phyloP scores from a whole-genome alignment of 2,329 filamentous ascomycete genomes.

The Dendryphion nanum region DNA sequence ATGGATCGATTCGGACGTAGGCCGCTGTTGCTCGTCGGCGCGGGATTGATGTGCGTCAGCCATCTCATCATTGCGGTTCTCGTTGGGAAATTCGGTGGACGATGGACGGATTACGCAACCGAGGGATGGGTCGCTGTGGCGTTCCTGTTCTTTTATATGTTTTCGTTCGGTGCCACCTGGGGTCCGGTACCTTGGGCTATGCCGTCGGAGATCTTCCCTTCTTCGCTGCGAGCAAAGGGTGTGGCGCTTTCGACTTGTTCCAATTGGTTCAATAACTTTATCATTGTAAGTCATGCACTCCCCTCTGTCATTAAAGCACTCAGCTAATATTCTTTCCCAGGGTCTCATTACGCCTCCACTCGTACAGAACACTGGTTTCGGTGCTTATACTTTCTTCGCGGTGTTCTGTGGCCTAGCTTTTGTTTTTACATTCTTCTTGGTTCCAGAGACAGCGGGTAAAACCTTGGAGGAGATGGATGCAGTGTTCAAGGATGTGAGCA shows the following conservation, averaged over 20 bases:
- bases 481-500: conserved; percentile 37
- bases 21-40: conserved; percentile 42
- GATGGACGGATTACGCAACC: conserved; percentile 51
- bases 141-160: conserved; percentile 62
- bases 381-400: conserved; percentile 40
- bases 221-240: conserved; percentile 61
- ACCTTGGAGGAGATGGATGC: conserved; percentile 39
- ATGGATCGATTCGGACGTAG: conserved; percentile 45
- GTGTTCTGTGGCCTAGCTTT: conserved; percentile 35
- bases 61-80: conserved; percentile 58
- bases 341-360: conserved; percentile 66
- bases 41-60: conserved; percentile 47
- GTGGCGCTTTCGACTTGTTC: conserved; percentile 62
- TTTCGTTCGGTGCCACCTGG: conserved; percentile 62
- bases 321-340: conserved; percentile 42
- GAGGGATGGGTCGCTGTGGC: conserved; percentile 58
- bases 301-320: background rate
- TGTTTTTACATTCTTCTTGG: conserved; percentile 33
- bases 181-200: conserved; percentile 52
- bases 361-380: conserved; percentile 55
- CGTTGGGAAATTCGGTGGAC: conserved; percentile 51
- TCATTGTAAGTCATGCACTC: conserved; percentile 42
- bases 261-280: conserved; percentile 66
- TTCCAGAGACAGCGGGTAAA: conserved; percentile 37
- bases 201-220: conserved; percentile 63